These are phyloP conservation scores for Lagenaria siceraria DNA, from an alignment of 306 rosid species.

Conservation along the genomic window DNA sequence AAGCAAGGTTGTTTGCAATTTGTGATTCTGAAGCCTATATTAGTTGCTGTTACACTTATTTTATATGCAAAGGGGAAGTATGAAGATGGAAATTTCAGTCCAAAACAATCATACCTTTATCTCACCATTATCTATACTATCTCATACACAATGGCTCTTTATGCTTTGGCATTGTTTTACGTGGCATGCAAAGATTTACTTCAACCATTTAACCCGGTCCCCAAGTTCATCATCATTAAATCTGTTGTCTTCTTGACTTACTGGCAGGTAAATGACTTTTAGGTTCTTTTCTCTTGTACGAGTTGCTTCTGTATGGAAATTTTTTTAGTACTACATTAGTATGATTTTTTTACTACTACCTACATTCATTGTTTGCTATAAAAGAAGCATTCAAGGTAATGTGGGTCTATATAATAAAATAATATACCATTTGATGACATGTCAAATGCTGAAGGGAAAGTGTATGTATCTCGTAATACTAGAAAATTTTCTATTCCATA, in stretches of 20 bases:
- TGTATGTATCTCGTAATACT: too few relatives aligned
- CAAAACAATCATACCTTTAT: constrained; percentile 79
- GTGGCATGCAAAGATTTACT: constrained; percentile 95
- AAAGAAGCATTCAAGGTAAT: too few relatives aligned
- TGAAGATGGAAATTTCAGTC: constrained; percentile 79
- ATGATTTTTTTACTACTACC: too few relatives aligned
- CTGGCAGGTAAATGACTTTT: constrained; percentile 65
- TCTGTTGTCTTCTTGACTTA: constrained; percentile 97
- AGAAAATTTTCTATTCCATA: too few relatives aligned
- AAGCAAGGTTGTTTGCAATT: constrained; percentile 98
- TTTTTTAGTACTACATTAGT: too few relatives aligned
- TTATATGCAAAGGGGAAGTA: constrained; percentile 85
- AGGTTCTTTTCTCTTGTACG: neutral
- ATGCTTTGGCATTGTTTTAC: constrained; percentile 75
- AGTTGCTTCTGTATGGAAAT: neutral
- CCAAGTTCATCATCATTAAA: constrained; percentile 82
- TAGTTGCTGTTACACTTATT: constrained; percentile 73
- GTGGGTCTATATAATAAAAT: too few relatives aligned
- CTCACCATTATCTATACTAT: constrained; percentile 80
- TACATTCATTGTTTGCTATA: too few relatives aligned
- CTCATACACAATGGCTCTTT: constrained; percentile 90
- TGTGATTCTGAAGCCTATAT: constrained; percentile 89
- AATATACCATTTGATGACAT: too few relatives aligned
- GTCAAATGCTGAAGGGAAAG: too few relatives aligned
- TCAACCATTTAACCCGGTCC: constrained; percentile 96